Percentiles rank a stretch among this genome's conserved stretches.
Evolutionary conservation across 2,329 filamentous ascomycete species (phyloP).

Genomic region (Aspergillus pseudonomiae): DNA sequence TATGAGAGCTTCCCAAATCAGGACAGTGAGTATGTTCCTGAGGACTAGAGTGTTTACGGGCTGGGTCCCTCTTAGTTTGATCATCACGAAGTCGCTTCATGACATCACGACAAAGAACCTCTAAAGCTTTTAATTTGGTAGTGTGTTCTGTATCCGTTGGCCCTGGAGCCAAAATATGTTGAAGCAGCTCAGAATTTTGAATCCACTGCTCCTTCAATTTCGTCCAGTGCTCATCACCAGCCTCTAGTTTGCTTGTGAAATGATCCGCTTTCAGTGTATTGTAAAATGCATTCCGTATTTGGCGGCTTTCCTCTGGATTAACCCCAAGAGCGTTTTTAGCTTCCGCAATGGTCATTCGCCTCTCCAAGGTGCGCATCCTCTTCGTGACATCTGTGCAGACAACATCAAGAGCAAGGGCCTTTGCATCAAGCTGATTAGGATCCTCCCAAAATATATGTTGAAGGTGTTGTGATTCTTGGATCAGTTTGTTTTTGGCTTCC

Average conservation of each 20-base stretch:
- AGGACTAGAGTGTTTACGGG: constrained; percentile 41
- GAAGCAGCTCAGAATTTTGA: constrained; percentile 58
- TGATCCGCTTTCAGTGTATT: constrained; percentile 65
- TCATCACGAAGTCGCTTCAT: constrained; percentile 76
- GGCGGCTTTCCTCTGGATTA: constrained; percentile 68
- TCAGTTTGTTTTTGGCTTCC: constrained; percentile 66
- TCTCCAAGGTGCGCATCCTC: constrained; percentile 67
- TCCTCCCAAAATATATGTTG: constrained; percentile 63
- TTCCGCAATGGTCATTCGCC: constrained; percentile 71
- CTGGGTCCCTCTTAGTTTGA: constrained; percentile 58
- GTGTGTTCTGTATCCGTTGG: constrained; percentile 56
- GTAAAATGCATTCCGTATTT: constrained; percentile 68
- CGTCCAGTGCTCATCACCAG: constrained; percentile 71
- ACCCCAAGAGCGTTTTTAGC: constrained; percentile 73
- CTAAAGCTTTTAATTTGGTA: constrained; percentile 66
- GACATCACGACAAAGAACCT: constrained; percentile 73
- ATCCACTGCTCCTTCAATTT: constrained; percentile 72
- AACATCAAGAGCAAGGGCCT: constrained; percentile 72
- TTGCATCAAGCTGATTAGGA: constrained; percentile 61
- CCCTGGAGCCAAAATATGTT: constrained; percentile 55
- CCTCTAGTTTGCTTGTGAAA: constrained; percentile 73
- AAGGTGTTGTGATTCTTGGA: constrained; percentile 67
- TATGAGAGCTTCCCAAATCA: constrained; percentile 27
- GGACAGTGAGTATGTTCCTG: constrained; percentile 26
- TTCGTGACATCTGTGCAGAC: constrained; percentile 84